Percentiles rank a stretch among this genome's conserved stretches.
phyloP scores from a whole-genome alignment of 257 asterid genomes.

The Capsicum rhomboideum region DNA sequence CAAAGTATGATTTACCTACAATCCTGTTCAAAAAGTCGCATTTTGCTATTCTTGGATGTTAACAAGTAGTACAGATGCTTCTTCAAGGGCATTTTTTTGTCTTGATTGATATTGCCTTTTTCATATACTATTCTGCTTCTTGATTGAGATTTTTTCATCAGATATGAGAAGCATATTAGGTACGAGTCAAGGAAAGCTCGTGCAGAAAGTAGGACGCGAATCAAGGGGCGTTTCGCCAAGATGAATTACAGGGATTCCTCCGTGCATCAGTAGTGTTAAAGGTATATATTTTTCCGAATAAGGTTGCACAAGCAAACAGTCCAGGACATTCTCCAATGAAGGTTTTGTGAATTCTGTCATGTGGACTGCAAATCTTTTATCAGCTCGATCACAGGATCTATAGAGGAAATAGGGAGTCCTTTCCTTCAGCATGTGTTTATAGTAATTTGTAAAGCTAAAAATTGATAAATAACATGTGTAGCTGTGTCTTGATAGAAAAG shows the following conservation, averaged over 20 bases:
- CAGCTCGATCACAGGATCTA: neutral
- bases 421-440: slow-evolving; percentile 5
- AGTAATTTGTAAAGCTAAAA: slow-evolving; percentile 15
- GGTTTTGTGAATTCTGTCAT: neutral
- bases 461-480: neutral
- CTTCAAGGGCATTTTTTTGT: neutral
- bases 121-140: neutral
- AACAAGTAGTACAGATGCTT: neutral
- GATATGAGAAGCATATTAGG: slow-evolving; percentile 87
- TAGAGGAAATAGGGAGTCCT: neutral
- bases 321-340: neutral
- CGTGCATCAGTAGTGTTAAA: neutral
- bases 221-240: slow-evolving; percentile 97
- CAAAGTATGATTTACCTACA: neutral
- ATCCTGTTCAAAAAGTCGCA: neutral
- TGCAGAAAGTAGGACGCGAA: slow-evolving; percentile 77
- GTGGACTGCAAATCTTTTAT: neutral
- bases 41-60: no score
- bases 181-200: slow-evolving; percentile 84
- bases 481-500: neutral
- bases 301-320: neutral
- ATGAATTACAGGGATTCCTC: slow-evolving; percentile 25
- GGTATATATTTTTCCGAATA: neutral
- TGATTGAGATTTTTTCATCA: slow-evolving; percentile 10
- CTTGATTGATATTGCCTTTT: neutral